Evolutionary conservation across 2,329 filamentous ascomycete species (phyloP).

Genomic region (Fusarium pseudoanthophilum): DNA sequence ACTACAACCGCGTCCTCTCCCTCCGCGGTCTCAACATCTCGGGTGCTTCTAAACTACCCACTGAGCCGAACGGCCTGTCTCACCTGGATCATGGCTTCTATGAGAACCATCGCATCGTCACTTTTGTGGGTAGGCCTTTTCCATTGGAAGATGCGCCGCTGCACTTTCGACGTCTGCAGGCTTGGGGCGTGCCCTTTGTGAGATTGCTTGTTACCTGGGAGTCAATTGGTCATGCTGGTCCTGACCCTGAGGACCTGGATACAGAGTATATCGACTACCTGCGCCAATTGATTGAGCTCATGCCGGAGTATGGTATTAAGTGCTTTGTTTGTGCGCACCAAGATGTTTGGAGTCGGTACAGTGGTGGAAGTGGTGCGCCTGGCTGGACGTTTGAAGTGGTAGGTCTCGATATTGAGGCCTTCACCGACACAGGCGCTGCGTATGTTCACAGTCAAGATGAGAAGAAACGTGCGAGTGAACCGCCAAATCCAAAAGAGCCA

Average conservation of each 20-base stretch:
- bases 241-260: slow-evolving; percentile 49
- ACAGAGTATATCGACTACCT: slow-evolving; percentile 54
- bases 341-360: slow-evolving; percentile 57
- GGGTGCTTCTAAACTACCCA: slow-evolving; percentile 54
- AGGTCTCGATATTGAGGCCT: slow-evolving; percentile 53
- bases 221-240: slow-evolving; percentile 50
- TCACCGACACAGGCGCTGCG: slow-evolving; percentile 48
- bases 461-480: slow-evolving; percentile 38
- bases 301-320: slow-evolving; percentile 52
- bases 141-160: slow-evolving; percentile 52
- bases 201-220: slow-evolving; percentile 57
- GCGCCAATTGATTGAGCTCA: slow-evolving; percentile 50
- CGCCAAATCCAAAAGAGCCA: slow-evolving; percentile 46
- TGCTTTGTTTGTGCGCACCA: slow-evolving; percentile 58
- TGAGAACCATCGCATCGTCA: slow-evolving; percentile 52
- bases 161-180: slow-evolving; percentile 52
- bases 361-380: slow-evolving; percentile 55
- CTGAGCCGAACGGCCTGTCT: slow-evolving; percentile 50
- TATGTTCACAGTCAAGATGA: slow-evolving; percentile 53
- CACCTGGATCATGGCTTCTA: slow-evolving; percentile 55
- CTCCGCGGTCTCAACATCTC: slow-evolving; percentile 57
- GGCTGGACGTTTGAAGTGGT: slow-evolving; percentile 56
- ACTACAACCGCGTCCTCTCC: slow-evolving; percentile 51
- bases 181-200: slow-evolving; percentile 54
- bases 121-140: slow-evolving; percentile 54